phyloP scores from a whole-genome alignment of 1,284 basidiomycete species.

The Pseudozyma sp. region DNA sequence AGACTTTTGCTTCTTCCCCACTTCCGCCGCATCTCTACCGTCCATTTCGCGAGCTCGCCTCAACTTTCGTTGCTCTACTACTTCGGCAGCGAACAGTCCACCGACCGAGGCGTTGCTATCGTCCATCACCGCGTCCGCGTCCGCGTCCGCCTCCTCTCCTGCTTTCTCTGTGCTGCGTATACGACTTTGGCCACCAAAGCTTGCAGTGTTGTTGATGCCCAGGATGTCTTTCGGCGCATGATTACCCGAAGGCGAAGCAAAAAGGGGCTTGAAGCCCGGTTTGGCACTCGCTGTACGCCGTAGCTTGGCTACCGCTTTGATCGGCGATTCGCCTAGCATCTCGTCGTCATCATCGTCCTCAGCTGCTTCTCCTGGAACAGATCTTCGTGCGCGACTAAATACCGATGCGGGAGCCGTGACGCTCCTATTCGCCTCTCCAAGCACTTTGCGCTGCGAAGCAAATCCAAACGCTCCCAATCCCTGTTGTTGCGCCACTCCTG shows the following conservation, averaged over 20 bases:
- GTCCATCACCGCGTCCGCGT: constrained; percentile 26
- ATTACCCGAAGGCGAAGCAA: constrained; percentile 31
- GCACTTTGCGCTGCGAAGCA: constrained; percentile 10
- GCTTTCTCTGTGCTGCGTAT: not conserved
- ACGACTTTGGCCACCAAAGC: not conserved
- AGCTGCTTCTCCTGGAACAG: not conserved
- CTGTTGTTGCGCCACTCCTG: constrained; percentile 10
- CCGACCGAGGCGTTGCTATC: constrained; percentile 10
- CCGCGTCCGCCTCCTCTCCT: not conserved
- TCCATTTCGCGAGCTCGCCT: constrained; percentile 23
- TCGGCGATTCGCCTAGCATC: constrained; percentile 16
- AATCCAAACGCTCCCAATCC: constrained; percentile 31
- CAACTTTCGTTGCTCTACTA: constrained; percentile 20
- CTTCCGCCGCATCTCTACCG: not conserved
- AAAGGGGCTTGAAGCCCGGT: constrained; percentile 32
- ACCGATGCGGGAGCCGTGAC: constrained; percentile 4
- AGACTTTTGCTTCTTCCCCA: constrained; percentile 25
- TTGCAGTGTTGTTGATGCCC: no score
- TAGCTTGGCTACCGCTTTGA: constrained; percentile 20
- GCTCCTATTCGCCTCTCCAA: constrained; percentile 2
- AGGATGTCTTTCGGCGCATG: constrained; percentile 14
- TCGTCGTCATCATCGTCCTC: constrained; percentile 14
- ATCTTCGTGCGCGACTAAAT: constrained; percentile 10
- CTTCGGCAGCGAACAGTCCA: constrained; percentile 39
- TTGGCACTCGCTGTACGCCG: constrained; percentile 9